Conservation (phyloP, 345 rosid genomes). For the Acer yangbiense region DNA sequence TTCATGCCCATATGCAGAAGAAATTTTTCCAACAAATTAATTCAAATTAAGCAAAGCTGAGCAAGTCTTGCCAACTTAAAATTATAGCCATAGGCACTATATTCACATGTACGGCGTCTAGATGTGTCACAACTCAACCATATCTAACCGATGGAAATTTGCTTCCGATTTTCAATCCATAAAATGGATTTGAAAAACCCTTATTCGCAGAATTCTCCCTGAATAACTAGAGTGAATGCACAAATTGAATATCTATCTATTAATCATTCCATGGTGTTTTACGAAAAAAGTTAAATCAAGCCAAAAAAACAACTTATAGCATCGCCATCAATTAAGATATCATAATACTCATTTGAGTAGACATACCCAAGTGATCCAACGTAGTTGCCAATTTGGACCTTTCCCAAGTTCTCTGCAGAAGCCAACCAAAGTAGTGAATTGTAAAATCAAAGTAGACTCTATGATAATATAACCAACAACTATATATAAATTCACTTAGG, state of each 20-base stretch:
- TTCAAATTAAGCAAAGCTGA: neutral
- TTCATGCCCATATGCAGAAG: neutral
- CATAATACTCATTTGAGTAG: neutral
- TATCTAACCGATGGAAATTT: neutral
- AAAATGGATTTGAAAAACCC: neutral
- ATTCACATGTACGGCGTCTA: slow-evolving; percentile 4
- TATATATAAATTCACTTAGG: no score
- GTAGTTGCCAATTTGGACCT: slow-evolving; percentile 83
- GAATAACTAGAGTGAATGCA: neutral
- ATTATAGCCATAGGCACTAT: neutral
- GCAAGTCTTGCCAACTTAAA: neutral
- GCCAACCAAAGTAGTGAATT: slow-evolving; percentile 23
- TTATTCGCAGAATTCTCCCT: neutral
- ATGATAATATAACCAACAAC: neutral
- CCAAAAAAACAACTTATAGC: neutral
- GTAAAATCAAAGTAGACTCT: neutral
- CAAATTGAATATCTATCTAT: neutral
- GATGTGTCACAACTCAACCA: neutral
- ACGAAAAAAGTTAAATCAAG: neutral
- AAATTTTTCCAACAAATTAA: neutral
- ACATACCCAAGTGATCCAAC: slow-evolving; percentile 84
- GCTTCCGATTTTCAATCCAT: neutral
- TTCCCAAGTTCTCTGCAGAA: slow-evolving; percentile 94
- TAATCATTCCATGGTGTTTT: neutral
- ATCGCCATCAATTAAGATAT: neutral